Percentiles rank a stretch among this genome's conserved stretches.
Conservation (phyloP, 306 rosid species). For the Glycyrrhiza uralensis region DNA sequence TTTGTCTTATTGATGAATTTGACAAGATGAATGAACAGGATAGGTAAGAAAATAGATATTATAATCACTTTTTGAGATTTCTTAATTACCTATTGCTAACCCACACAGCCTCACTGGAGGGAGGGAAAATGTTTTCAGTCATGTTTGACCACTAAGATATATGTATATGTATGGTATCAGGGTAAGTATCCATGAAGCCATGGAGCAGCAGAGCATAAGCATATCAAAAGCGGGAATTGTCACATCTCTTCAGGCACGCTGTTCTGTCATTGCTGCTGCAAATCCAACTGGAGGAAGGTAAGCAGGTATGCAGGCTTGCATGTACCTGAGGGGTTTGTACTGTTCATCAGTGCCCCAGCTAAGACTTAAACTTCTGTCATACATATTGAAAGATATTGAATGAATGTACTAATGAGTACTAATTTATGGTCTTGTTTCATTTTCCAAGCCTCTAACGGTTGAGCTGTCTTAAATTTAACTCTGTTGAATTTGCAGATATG, state of each 20-base stretch:
- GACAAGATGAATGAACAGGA: conserved; percentile 99
- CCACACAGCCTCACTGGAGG: neutral
- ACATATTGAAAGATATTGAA: neutral
- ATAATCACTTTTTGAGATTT: neutral
- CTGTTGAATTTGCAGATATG: conserved; percentile 65
- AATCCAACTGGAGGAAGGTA: conserved; percentile 98
- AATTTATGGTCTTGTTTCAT: neutral
- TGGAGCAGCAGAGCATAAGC: conserved; percentile 99
- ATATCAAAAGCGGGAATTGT: conserved; percentile 98
- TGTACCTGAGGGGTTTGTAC: neutral
- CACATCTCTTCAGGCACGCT: conserved; percentile 98
- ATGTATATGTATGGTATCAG: conserved; percentile 55
- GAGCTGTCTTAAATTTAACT: conserved; percentile 14
- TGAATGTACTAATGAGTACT: neutral
- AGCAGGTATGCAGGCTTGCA: neutral
- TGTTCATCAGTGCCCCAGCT: neutral
- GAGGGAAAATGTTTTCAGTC: neutral
- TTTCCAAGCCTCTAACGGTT: neutral
- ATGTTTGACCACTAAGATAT: neutral
- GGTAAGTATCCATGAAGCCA: conserved; percentile 99
- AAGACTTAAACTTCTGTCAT: neutral
- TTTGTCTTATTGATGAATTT: conserved; percentile 98
- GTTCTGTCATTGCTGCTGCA: conserved; percentile 99
- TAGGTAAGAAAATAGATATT: conserved; percentile 48
- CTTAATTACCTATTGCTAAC: neutral